Conservation (phyloP, 73 alveolate genomes). For the Paramecium caudatum region DNA sequence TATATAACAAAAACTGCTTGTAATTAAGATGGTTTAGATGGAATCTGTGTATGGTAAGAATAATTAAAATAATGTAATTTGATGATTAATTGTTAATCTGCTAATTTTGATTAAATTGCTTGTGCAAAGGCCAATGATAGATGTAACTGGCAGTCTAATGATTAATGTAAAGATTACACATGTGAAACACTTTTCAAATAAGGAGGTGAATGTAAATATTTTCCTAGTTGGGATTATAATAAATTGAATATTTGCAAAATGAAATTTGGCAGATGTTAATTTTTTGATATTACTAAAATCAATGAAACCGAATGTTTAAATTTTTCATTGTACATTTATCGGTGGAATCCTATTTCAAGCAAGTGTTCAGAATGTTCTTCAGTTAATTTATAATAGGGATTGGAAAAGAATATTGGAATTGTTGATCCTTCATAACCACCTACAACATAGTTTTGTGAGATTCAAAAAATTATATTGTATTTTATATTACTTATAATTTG, state of each 20-base stretch:
- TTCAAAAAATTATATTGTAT: no score
- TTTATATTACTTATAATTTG: no score
- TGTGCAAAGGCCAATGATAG: neutral
- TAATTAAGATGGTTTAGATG: constrained; percentile 37
- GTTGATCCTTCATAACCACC: no score
- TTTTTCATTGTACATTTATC: neutral
- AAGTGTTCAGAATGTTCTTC: neutral
- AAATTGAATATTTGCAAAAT: constrained; percentile 15
- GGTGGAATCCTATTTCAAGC: neutral
- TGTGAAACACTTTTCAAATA: neutral
- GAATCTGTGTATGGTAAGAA: constrained; percentile 55
- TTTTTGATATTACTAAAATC: neutral
- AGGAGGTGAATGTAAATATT: neutral
- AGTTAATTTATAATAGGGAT: no score
- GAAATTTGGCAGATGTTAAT: neutral
- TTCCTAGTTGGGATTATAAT: neutral
- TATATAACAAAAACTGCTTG: constrained; percentile 45
- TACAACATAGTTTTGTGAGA: no score
- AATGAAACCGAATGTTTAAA: neutral
- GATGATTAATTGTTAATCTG: no score
- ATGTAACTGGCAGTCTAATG: neutral
- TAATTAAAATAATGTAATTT: no score
- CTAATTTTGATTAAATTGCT: neutral
- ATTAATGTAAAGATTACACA: neutral
- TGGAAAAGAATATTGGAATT: no score